A percentile compares a stretch with the other conserved stretches of the same genome.
phyloP scores from a whole-genome alignment of 2,329 filamentous ascomycete genomes.

The Diaporthe aspalathi region DNA sequence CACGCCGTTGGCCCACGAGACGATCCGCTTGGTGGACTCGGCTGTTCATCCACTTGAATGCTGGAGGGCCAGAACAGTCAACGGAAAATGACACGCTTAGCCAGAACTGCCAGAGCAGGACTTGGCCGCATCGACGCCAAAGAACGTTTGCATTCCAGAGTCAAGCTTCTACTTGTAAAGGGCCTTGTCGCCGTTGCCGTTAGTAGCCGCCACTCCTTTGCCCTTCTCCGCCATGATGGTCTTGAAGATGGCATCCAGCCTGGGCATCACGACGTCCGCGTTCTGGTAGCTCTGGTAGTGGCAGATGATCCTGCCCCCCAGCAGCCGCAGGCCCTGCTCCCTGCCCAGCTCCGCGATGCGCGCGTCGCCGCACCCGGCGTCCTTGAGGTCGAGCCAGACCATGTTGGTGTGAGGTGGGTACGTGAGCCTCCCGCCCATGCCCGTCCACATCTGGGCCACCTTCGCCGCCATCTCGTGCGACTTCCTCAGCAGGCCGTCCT shows the following conservation, averaged over 20 bases:
- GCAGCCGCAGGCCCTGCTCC: slow-evolving; percentile 56
- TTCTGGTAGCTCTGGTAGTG: slow-evolving; percentile 72
- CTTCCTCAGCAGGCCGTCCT: slow-evolving; percentile 70
- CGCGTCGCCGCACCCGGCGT: slow-evolving; percentile 59
- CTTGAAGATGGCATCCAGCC: slow-evolving; percentile 67
- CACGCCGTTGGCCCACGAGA: slow-evolving; percentile 10
- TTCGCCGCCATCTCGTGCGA: slow-evolving; percentile 72
- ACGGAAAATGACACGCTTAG: not conserved
- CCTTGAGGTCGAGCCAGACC: slow-evolving; percentile 83
- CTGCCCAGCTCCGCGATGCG: slow-evolving; percentile 54
- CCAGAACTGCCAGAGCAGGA: not conserved
- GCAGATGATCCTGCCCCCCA: slow-evolving; percentile 57
- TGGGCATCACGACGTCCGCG: slow-evolving; percentile 67
- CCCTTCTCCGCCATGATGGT: slow-evolving; percentile 45
- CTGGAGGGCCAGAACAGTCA: not conserved
- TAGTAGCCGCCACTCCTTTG: slow-evolving; percentile 32
- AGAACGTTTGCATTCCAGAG: not conserved
- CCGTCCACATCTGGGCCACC: slow-evolving; percentile 73
- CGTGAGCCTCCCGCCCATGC: slow-evolving; percentile 74
- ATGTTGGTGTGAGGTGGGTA: slow-evolving; percentile 90
- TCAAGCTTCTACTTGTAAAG: slow-evolving; percentile 28
- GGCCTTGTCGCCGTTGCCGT: slow-evolving; percentile 2
- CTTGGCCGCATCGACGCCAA: not conserved
- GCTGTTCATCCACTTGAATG: not conserved
- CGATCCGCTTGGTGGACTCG: not conserved